Base-by-base conservation (phyloP, 2,329 filamentous ascomycete genomes). In the Rhytidhysteron rufulum region DNA sequence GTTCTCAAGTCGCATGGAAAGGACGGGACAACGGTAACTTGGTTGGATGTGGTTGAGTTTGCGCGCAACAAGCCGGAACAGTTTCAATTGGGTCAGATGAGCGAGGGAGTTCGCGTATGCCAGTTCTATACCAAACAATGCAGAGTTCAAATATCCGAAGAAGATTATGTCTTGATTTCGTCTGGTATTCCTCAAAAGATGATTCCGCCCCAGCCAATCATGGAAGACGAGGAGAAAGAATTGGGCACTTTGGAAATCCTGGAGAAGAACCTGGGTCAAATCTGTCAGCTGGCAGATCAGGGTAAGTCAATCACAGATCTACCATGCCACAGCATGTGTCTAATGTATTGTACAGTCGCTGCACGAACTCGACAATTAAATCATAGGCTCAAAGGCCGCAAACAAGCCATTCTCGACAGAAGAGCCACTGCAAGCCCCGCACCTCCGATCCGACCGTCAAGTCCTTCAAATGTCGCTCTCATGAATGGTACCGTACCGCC, bases 201-300 rank as follows among this genome's bases (percentile, higher is more conserved):
- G 65, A 88, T 89, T 15, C 84, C 88, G 2, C 83, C 85, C 11
- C 82, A 90, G 48, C 87, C 88, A 1, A 83, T 93, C 35, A 80
- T 86, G 43, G 88, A 94, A 58, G 88, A 95, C 57, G 89, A 95
- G 66, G 81, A 84, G 58, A 88, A 88, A 49, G 88, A 95, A 60
- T 66, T 94, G 27, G 87, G 83, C 10, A 91, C 88, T 0, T 71
- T 94, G 53, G 87, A 93, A 53, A 90, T 94, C 37, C 66, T 95
- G 20, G 87, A 95, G 64, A 81, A 83, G 62, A 85, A 88, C 46
- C 70, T 94, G 25, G 79, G 81, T 27, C 77, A 85, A 49, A 78
- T 95, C 31, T 88, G 86, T 51, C 87, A 88, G 58, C 81, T 83
- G 56, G 88, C 88, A 3, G 88, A 94, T 58, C 84, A 88, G 70